Evolutionary conservation across 257 asterid species (phyloP).

Genomic region (Capsicum baccatum): DNA sequence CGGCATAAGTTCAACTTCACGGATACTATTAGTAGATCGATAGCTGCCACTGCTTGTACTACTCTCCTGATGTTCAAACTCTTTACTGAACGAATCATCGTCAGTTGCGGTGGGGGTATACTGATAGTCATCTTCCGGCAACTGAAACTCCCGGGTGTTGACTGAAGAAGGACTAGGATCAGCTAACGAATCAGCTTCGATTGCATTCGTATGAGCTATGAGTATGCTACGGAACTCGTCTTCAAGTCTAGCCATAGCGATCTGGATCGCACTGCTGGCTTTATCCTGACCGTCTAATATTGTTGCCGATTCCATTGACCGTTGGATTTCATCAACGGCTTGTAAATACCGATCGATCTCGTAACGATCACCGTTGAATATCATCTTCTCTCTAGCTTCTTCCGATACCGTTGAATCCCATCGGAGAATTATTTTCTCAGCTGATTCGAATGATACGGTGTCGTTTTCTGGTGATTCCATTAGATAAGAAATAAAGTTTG

Average conservation of each 20-base stretch:
- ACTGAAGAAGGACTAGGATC: constrained; percentile 38
- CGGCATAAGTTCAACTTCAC: constrained; percentile 37
- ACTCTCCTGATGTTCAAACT: constrained; percentile 43
- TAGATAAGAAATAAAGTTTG: constrained; percentile 11
- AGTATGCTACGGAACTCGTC: constrained; percentile 89
- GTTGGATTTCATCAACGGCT: constrained; percentile 41
- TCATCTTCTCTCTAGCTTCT: constrained; percentile 31
- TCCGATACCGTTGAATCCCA: constrained; percentile 34
- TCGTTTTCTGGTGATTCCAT: constrained; percentile 67
- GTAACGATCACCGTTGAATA: constrained; percentile 35
- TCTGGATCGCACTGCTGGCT: constrained; percentile 60
- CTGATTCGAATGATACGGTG: constrained; percentile 31
- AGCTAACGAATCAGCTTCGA: constrained; percentile 60
- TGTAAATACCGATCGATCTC: constrained; percentile 35
- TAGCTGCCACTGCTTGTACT: constrained; percentile 26
- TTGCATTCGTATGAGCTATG: constrained; percentile 57
- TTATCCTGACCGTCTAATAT: constrained; percentile 24
- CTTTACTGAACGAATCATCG: constrained; percentile 24
- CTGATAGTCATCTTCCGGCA: not conserved
- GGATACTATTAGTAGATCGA: constrained; percentile 33
- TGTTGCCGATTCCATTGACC: constrained; percentile 27
- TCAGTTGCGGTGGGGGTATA: not conserved
- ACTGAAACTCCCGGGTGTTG: constrained; percentile 1
- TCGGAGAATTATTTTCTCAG: constrained; percentile 27
- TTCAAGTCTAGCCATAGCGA: constrained; percentile 94